Evolutionary conservation across 1,139 yeast genomes (phyloP), one percentile per base, ranked within the genome.

Genomic region (Nakaseomyces delphensis): DNA sequence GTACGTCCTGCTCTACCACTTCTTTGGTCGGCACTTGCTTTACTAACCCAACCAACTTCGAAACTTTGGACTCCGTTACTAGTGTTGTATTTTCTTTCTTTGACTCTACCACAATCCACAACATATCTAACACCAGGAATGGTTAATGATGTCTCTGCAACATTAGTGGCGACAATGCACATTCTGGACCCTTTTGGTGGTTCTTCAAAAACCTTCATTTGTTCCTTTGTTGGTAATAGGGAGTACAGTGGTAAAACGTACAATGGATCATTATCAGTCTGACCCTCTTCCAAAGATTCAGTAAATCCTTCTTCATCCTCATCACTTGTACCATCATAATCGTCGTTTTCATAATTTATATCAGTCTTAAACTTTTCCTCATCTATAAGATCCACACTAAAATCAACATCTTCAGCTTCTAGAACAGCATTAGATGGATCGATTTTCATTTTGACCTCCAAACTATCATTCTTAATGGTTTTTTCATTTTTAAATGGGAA

Each of bases 1-100:
- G 97, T 91, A 75, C 99, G 83, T 60, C 98, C 99, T 41, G 99
- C 98, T 73, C 99, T 82, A 64, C 98, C 98, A 28, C 95, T 67
- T 66, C 98, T 74, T 68, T 93, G 99, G 50, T 79, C 93, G 0
- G 98, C 93, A 45, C 95, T 83, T 0, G 99, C 98, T 56, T 93
- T 87, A 31, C 95, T 83, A 11, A 91, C 71, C 97, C 97, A 93
- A 45, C 79, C 85, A 41, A 93, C 74, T 57, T 83, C 94, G 63
- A 83, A 93, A 45, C 95, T 83, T 62, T 91, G 97, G 21, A 91
- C 95, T 3, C 95, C 95, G 8, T 87, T 84, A 23, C 77, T 81
- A 50, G 83, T 84, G 52, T 89, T 83, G 58, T 69, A 87, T 48
- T 77, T 79, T 43, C 96, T 73, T 60, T 89, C 97, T 55, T 93